Conservation (phyloP, 2,329 filamentous ascomycete genomes). For the Aureobasidium sp. region DNA sequence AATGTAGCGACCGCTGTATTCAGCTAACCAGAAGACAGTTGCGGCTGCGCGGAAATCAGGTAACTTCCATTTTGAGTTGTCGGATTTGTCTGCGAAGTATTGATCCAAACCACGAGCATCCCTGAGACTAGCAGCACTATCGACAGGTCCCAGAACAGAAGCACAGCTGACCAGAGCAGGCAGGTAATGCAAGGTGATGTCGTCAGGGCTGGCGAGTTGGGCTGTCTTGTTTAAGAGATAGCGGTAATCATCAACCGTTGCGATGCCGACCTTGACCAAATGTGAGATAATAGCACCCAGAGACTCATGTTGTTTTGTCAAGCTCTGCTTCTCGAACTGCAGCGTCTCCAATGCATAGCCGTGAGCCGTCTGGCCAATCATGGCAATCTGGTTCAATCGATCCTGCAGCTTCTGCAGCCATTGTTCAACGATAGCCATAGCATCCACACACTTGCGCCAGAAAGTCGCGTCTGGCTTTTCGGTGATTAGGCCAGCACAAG, state of each 20-base stretch:
- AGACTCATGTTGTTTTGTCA: conserved; percentile 84
- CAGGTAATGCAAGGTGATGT: conserved; percentile 68
- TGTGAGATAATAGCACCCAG: conserved; percentile 73
- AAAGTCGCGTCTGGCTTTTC: conserved; percentile 48
- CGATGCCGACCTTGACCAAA: conserved; percentile 68
- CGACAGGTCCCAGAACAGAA: conserved; percentile 68
- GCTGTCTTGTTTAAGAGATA: conserved; percentile 62
- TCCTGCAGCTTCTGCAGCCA: conserved; percentile 73
- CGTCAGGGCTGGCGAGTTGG: conserved; percentile 69
- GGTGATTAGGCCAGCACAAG: conserved; percentile 52
- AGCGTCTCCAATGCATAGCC: conserved; percentile 68
- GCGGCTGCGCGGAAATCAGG: conserved; percentile 72
- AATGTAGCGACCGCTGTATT: conserved; percentile 85
- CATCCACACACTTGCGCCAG: conserved; percentile 60
- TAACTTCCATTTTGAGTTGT: conserved; percentile 64
- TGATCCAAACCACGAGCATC: conserved; percentile 65
- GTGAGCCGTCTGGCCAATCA: conserved; percentile 60
- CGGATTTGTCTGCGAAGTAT: conserved; percentile 57
- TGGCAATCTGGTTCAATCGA: conserved; percentile 64
- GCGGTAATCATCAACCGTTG: conserved; percentile 64
- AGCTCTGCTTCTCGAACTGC: conserved; percentile 69
- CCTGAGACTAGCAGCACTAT: conserved; percentile 59
- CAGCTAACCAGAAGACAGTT: conserved; percentile 79
- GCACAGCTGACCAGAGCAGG: conserved; percentile 73
- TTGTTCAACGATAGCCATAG: conserved; percentile 67